Conservation (phyloP, 2,329 filamentous ascomycete species). For the Aspergillus hortae region DNA sequence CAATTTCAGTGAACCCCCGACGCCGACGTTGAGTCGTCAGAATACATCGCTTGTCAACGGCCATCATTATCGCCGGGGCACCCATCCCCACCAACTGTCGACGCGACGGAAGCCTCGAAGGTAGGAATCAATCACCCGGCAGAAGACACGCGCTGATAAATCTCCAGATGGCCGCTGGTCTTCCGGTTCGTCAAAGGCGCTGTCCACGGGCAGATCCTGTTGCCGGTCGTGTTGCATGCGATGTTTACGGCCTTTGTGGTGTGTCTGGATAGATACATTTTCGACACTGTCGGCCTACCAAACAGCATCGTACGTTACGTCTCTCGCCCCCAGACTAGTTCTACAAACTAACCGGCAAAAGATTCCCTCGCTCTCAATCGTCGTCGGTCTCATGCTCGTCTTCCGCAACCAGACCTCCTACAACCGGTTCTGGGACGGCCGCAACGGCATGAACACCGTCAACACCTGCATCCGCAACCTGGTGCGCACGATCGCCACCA, state of each 20-base stretch:
- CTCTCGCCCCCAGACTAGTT: neutral
- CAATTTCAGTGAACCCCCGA: conserved; percentile 28
- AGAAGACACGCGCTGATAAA: neutral
- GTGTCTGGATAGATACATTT: conserved; percentile 53
- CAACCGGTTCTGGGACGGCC: conserved; percentile 62
- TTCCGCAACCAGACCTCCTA: conserved; percentile 64
- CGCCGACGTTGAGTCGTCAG: conserved; percentile 29
- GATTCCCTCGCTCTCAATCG: conserved; percentile 62
- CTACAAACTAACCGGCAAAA: conserved; percentile 14
- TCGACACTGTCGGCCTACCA: conserved; percentile 53
- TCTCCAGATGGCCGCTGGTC: conserved; percentile 57
- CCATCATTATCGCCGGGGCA: conserved; percentile 17
- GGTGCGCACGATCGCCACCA: conserved; percentile 53
- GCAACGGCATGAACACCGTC: conserved; percentile 55
- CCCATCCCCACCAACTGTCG: conserved; percentile 32
- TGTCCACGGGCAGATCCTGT: conserved; percentile 56
- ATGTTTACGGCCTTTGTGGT: conserved; percentile 58
- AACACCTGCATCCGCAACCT: conserved; percentile 59
- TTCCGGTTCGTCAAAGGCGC: conserved; percentile 63
- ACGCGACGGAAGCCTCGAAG: conserved; percentile 30
- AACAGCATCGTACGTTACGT: conserved; percentile 49
- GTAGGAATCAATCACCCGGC: conserved; percentile 5
- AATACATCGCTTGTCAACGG: conserved; percentile 20
- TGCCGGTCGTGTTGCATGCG: conserved; percentile 57
- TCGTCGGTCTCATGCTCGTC: conserved; percentile 65